A percentile compares a stretch with the other conserved stretches of the same genome.
phyloP scores from a whole-genome alignment of 805 yeast species.

The Teunomyces panamensis region DNA sequence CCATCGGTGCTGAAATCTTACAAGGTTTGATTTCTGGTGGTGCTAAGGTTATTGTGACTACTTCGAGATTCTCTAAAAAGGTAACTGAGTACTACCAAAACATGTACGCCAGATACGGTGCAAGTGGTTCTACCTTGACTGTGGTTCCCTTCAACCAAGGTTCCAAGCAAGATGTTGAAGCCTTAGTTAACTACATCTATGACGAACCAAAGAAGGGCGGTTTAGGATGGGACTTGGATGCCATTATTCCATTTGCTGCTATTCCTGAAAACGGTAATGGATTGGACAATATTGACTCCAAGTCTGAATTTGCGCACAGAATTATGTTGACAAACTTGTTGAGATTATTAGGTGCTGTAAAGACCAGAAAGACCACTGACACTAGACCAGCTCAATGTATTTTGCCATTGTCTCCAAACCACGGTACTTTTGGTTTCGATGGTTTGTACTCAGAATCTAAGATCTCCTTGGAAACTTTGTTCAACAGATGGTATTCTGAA shows the following conservation, averaged over 20 bases:
- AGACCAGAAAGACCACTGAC: constrained; percentile 77
- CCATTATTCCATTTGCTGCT: constrained; percentile 96
- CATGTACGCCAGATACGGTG: constrained; percentile 89
- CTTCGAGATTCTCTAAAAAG: constrained; percentile 90
- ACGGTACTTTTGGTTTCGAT: constrained; percentile 97
- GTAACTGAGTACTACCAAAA: constrained; percentile 95
- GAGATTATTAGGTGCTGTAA: constrained; percentile 88
- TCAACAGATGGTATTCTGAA: constrained; percentile 99
- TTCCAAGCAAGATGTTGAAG: constrained; percentile 88
- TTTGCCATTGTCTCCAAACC: constrained; percentile 96
- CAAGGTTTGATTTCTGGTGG: constrained; percentile 97
- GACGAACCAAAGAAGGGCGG: constrained; percentile 82
- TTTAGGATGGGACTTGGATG: constrained; percentile 97
- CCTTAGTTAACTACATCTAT: constrained; percentile 81
- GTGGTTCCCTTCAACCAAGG: constrained; percentile 99
- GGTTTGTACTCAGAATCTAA: constrained; percentile 98
- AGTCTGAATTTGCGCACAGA: constrained; percentile 97
- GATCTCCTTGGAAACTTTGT: constrained; percentile 88
- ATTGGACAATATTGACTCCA: constrained; percentile 86
- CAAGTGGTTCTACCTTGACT: constrained; percentile 84
- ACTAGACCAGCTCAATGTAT: constrained; percentile 98
- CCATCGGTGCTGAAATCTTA: constrained; percentile 95
- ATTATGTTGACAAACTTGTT: constrained; percentile 95
- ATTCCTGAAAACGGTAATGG: constrained; percentile 99
- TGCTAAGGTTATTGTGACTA: constrained; percentile 94